Evolutionary conservation across 2,329 filamentous ascomycete genomes (phyloP).

Genomic region (Neurospora sp.): DNA sequence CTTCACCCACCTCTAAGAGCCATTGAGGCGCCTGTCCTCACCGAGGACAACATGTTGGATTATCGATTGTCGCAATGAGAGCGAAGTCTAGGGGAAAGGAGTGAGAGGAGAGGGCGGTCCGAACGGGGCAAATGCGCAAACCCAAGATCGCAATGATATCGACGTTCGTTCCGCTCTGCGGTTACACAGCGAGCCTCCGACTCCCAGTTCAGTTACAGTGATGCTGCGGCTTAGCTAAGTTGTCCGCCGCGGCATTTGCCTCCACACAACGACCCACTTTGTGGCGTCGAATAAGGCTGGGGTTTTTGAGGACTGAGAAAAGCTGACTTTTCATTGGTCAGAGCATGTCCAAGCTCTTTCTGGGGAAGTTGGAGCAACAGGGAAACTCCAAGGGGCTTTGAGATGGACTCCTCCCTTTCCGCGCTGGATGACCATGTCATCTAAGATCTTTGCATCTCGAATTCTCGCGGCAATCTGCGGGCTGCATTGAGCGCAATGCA

Average conservation of each 20-base stretch:
- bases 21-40: constrained; percentile 42
- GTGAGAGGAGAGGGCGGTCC: neutral
- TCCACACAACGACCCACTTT: neutral
- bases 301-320: neutral
- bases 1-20: constrained; percentile 39
- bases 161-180: neutral
- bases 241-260: neutral
- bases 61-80: neutral
- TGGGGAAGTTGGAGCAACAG: neutral
- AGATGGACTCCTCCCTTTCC: neutral
- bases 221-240: neutral
- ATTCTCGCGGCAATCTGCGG: neutral
- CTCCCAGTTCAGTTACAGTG: neutral
- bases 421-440: neutral
- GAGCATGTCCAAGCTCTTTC: neutral
- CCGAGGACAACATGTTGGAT: constrained; percentile 35
- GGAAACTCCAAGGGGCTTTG: neutral
- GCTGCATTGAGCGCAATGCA: neutral
- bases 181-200: neutral
- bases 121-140: neutral
- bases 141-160: neutral
- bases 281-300: neutral
- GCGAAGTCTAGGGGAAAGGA: neutral
- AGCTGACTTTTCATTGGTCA: neutral
- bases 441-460: neutral